A percentile compares a stretch with the other conserved stretches of the same genome.
Evolutionary conservation across 2,329 filamentous ascomycete genomes (phyloP).

Genomic region (Fusarium xylarioides): DNA sequence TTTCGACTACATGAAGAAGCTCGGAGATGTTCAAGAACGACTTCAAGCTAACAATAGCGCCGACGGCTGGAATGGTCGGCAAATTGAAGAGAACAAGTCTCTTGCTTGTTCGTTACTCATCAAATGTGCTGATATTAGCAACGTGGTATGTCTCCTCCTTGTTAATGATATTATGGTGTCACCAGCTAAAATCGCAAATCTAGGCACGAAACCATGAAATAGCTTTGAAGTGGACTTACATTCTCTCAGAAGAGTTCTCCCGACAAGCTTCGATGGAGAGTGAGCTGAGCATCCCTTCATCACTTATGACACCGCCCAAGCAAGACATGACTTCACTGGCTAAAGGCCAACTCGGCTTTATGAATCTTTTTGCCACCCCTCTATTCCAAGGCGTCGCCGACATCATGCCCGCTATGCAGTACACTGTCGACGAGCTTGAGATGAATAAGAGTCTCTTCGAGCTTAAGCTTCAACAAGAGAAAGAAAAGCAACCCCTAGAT

Average conservation of each 20-base stretch:
- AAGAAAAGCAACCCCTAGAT: conserved; percentile 55
- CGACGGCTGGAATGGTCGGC: conserved; percentile 80
- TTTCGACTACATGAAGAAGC: conserved; percentile 93
- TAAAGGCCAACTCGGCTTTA: conserved; percentile 92
- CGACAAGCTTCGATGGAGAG: conserved; percentile 92
- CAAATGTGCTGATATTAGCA: conserved; percentile 98
- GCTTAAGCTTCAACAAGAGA: conserved; percentile 70
- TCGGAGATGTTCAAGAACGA: conserved; percentile 83
- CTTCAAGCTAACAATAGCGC: conserved; percentile 72
- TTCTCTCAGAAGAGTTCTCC: conserved; percentile 94
- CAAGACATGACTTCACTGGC: conserved; percentile 85
- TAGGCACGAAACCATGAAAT: conserved; percentile 85
- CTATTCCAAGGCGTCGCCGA: conserved; percentile 89
- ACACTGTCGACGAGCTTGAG: conserved; percentile 83
- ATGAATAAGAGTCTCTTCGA: conserved; percentile 81
- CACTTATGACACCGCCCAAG: conserved; percentile 84
- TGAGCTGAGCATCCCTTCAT: conserved; percentile 86
- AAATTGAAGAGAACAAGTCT: conserved; percentile 78
- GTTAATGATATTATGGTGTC: neutral
- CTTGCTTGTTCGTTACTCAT: conserved; percentile 91
- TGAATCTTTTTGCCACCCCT: conserved; percentile 94
- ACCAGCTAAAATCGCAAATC: conserved; percentile 37
- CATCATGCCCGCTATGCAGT: conserved; percentile 84
- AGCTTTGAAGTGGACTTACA: conserved; percentile 88
- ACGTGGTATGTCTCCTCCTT: conserved; percentile 74